Evolutionary conservation across 2,329 filamentous ascomycete species (phyloP).

Genomic region (Onygena corvina): DNA sequence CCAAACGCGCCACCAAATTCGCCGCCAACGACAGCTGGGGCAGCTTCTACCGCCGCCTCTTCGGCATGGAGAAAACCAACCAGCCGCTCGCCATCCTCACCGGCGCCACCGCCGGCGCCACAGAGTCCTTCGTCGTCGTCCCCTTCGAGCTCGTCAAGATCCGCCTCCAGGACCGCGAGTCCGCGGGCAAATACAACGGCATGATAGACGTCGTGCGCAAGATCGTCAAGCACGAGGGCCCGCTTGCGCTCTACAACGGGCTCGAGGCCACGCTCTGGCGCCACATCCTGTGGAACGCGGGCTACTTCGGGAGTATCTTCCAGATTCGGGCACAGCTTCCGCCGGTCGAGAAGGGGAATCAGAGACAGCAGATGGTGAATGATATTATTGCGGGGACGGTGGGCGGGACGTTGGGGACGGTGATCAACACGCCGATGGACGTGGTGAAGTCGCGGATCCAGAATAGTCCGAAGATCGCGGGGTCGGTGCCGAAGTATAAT

Average conservation of each 20-base stretch:
- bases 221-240: slow-evolving; percentile 72
- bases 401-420: slow-evolving; percentile 80
- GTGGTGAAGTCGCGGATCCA: slow-evolving; percentile 98
- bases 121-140: slow-evolving; percentile 91
- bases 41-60: slow-evolving; percentile 76
- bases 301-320: slow-evolving; percentile 98
- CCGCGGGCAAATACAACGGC: slow-evolving; percentile 58
- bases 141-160: slow-evolving; percentile 99
- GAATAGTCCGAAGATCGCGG: slow-evolving; percentile 76
- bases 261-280: slow-evolving; percentile 95
- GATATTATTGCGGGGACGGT: slow-evolving; percentile 76
- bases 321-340: slow-evolving; percentile 82
- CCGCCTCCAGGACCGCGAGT: slow-evolving; percentile 87
- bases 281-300: slow-evolving; percentile 85
- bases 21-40: slow-evolving; percentile 99
- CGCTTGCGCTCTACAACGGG: slow-evolving; percentile 86
- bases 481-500: slow-evolving; percentile 85
- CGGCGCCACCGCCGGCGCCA: slow-evolving; percentile 86
- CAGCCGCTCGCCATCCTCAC: slow-evolving; percentile 86
- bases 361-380: slow-evolving; percentile 69
- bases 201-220: slow-evolving; percentile 43
- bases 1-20: slow-evolving; percentile 95
- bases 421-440: slow-evolving; percentile 91
- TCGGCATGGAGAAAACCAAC: slow-evolving; percentile 76
- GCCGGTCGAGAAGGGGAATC: slow-evolving; percentile 54